Base-by-base conservation (phyloP, 169 alveolate species). In the Toxoplasma gondii region DNA sequence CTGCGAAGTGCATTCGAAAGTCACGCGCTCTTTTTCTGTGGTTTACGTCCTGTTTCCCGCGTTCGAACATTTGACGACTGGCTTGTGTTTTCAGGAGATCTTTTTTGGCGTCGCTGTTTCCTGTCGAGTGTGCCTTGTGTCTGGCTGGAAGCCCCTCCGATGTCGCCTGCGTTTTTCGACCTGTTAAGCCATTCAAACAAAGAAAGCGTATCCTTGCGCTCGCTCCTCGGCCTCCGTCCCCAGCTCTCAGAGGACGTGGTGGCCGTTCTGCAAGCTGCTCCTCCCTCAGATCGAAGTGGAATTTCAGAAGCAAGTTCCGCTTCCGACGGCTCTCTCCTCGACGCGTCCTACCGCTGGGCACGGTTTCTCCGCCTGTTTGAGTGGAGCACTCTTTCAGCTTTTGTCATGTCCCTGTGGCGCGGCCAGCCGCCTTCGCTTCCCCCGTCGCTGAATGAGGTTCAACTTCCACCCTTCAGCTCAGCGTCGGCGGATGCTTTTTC, bases 71-170 rank as follows among this genome's bases (percentile, higher is more conserved):
- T 4, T 7, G 58, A 4, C 22, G 22, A 7, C 22, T 49, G 58
- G 58, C 58, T 4, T 49, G 58, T 16, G 39, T n/a, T 9, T 10
- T 4, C 86, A 78, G 86, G 86, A 16, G 44, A 78, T 45, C 27
- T 7, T 36, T 78, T 78, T 19, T 78, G 86, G 86, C 86, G 86
- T 45, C 86, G n/a, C 86, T 78, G 86, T n/a, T 36, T 78, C 24
- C 43, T 78, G 4, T 5, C 39, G 49, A 38, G 22, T n/a, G 86
- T n/a, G 22, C 86, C 86, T 45, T 78, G 86, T 45, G 24, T 78
- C n/a, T 78, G 86, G 86, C 39, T 78, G 44, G 39, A 17, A 1
- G 86, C 86, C 24, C 86, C 86, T 0, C 2, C 86, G 86, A 78
- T 27, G 9, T 78, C 45, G 39, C 39, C 86, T 2, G 22, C 86